Conservation (phyloP, 257 asterid genomes). For the Solanum phureja region DNA sequence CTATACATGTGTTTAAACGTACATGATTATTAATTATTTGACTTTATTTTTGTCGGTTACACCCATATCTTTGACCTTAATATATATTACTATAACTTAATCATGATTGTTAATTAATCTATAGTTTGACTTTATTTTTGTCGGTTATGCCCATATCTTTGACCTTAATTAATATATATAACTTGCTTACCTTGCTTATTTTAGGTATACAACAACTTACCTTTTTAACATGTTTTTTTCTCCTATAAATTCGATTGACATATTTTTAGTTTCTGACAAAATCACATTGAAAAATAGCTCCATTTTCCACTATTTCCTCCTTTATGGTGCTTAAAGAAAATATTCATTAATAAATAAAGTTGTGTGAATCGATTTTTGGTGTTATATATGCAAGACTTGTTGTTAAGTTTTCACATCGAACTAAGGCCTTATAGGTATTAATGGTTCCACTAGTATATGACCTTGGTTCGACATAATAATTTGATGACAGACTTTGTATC, state of each 20-base stretch:
- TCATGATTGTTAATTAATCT: too few species aligned
- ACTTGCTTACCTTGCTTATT: too few species aligned
- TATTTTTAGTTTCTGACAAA: too few species aligned
- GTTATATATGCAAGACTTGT: background rate
- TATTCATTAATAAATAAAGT: background rate
- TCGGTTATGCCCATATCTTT: too few species aligned
- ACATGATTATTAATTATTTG: too few species aligned
- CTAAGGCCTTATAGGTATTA: background rate
- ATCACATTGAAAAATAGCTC: background rate
- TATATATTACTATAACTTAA: too few species aligned
- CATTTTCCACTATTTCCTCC: background rate
- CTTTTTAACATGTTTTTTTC: too few species aligned
- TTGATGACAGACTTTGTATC: background rate
- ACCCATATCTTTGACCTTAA: background rate
- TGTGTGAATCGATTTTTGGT: background rate
- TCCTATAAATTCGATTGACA: background rate
- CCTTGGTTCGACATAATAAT: background rate
- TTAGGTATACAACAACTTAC: background rate
- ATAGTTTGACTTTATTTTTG: too few species aligned
- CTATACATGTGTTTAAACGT: background rate
- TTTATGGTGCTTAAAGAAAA: background rate
- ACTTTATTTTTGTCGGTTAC: too few species aligned
- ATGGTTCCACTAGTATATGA: background rate
- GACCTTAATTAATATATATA: too few species aligned
- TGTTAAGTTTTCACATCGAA: background rate